A percentile compares a stretch with the other conserved stretches of the same genome.
Conservation (phyloP, 177 flowering plant species). For the Vitis hybrid region DNA sequence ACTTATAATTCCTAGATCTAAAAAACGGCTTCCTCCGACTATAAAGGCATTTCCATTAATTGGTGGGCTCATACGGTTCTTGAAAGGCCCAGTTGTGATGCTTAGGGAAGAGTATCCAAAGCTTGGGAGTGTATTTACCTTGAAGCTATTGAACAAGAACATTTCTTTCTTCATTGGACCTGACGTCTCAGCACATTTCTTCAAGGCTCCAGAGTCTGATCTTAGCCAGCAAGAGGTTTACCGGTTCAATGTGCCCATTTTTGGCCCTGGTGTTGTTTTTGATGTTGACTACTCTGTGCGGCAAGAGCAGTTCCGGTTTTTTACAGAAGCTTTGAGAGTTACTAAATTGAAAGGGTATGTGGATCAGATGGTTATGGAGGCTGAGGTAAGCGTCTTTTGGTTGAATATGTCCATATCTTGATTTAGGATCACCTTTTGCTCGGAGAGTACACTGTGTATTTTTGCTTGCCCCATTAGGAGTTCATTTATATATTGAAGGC, state of each 20-base stretch:
- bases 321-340: slow-evolving; percentile 83
- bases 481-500: too few species aligned
- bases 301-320: slow-evolving; percentile 97
- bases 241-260: slow-evolving; percentile 95
- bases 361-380: slow-evolving; percentile 92
- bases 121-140: slow-evolving; percentile 87
- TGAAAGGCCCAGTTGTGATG: slow-evolving; percentile 91
- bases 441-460: too few species aligned
- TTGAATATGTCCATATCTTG: too few species aligned
- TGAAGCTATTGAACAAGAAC: slow-evolving; percentile 65
- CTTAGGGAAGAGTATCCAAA: slow-evolving; percentile 84
- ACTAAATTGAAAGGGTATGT: slow-evolving; percentile 85
- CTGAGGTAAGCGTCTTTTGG: slow-evolving; percentile 50
- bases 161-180: slow-evolving; percentile 70
- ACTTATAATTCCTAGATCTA: slow-evolving; percentile 50
- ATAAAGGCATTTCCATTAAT: slow-evolving; percentile 58
- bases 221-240: slow-evolving; percentile 99
- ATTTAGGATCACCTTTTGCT: too few species aligned
- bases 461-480: too few species aligned
- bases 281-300: slow-evolving; percentile 88
- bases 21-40: slow-evolving; percentile 76
- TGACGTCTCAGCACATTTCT: slow-evolving; percentile 93
- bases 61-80: slow-evolving; percentile 77
- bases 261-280: slow-evolving; percentile 97
- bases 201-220: slow-evolving; percentile 90